Percentiles rank a stretch among this genome's conserved stretches.
Conservation (phyloP, 768 basidiomycete genomes). For the Pleurotus tuber-regium region DNA sequence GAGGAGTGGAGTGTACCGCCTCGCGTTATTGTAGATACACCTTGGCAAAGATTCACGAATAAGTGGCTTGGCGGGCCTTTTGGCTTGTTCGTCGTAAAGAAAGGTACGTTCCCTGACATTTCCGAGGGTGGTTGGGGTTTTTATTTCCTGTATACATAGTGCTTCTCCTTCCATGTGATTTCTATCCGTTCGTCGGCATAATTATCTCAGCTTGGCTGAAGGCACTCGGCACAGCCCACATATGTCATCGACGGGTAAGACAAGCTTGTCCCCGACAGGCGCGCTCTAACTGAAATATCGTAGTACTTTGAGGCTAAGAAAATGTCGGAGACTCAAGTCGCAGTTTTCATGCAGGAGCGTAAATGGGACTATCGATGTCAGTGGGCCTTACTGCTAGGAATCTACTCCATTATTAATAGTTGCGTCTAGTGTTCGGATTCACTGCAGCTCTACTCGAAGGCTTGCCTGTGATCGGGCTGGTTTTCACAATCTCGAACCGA, state of each 20-base stretch:
- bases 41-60: constrained; percentile 26
- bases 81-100: constrained; percentile 42
- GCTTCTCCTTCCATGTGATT: constrained; percentile 55
- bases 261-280: background rate
- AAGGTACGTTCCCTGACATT: constrained; percentile 30
- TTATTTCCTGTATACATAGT: constrained; percentile 30
- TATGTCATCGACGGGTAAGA: constrained; percentile 67
- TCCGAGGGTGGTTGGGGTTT: background rate
- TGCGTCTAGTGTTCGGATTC: constrained; percentile 79
- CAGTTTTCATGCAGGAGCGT: constrained; percentile 82
- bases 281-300: background rate
- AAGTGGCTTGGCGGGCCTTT: constrained; percentile 35
- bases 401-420: background rate
- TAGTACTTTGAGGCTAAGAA: constrained; percentile 85
- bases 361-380: constrained; percentile 85
- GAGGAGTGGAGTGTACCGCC: constrained; percentile 78
- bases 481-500: constrained; percentile 83
- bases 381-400: constrained; percentile 16
- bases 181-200: constrained; percentile 72
- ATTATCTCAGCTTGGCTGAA: constrained; percentile 61
- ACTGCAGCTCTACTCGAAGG: constrained; percentile 77
- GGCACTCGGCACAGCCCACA: constrained; percentile 62
- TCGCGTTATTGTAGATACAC: constrained; percentile 26
- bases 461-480: constrained; percentile 76
- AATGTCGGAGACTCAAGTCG: constrained; percentile 69